These are phyloP conservation scores for Arachnomyces sp. DNA, from an alignment of 2,329 filamentous ascomycete species.

Conservation along the genomic window DNA sequence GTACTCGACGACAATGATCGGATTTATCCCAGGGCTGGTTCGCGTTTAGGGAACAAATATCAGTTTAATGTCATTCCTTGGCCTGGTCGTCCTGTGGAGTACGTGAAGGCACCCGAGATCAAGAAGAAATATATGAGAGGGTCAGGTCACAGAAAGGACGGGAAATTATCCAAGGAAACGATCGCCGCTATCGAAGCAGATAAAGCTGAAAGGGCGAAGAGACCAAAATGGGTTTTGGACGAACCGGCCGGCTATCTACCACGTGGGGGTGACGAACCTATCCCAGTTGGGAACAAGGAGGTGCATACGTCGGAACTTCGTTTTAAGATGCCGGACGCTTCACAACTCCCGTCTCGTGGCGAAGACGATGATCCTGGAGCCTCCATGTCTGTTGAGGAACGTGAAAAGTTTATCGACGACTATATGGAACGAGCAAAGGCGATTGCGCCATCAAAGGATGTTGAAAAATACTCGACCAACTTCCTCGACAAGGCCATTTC, in stretches of 20 bases:
- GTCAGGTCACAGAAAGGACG: conserved; percentile 60
- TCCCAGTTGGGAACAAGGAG: conserved; percentile 56
- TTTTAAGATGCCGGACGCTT: conserved; percentile 63
- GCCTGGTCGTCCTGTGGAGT: conserved; percentile 79
- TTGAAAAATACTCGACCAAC: conserved; percentile 72
- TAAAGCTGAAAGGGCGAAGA: conserved; percentile 66
- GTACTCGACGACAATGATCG: conserved; percentile 94
- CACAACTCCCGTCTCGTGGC: conserved; percentile 39
- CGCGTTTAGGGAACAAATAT: conserved; percentile 80
- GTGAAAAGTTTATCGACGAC: conserved; percentile 57
- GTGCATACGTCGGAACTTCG: conserved; percentile 65
- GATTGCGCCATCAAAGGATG: conserved; percentile 57
- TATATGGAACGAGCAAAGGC: conserved; percentile 66
- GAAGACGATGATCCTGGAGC: conserved; percentile 32
- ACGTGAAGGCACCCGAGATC: conserved; percentile 77
- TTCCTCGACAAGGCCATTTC: conserved; percentile 75
- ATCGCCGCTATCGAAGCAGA: conserved; percentile 73
- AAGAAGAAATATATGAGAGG: conserved; percentile 66
- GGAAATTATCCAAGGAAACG: conserved; percentile 70
- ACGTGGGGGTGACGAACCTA: conserved; percentile 68
- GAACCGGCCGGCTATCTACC: conserved; percentile 77
- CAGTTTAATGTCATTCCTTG: conserved; percentile 80
- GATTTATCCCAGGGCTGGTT: conserved; percentile 92
- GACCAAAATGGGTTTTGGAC: conserved; percentile 90
- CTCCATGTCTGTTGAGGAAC: conserved; percentile 28